A percentile compares a stretch with the other conserved stretches of the same genome.
These are phyloP conservation scores for Populus tremula DNA, from an alignment of 345 rosid genomes.

Conservation along the genomic window DNA sequence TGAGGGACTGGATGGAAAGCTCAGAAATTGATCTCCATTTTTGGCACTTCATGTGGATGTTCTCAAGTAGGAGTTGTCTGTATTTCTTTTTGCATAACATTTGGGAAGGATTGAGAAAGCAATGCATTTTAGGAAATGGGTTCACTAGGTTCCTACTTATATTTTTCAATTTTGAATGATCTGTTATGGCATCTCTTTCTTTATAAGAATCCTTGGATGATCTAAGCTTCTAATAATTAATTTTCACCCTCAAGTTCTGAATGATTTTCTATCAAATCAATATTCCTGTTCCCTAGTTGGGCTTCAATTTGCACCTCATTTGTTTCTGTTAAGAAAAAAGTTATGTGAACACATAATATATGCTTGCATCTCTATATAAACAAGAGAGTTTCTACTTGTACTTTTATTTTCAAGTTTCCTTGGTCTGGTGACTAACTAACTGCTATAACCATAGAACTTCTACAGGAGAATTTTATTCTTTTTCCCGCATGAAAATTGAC, in stretches of 20 bases:
- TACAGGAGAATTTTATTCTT: background rate
- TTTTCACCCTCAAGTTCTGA: background rate
- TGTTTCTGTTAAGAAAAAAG: background rate
- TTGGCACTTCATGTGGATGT: background rate
- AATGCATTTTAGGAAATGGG: background rate
- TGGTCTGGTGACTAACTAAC: background rate
- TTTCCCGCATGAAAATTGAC: slow-evolving; percentile 2
- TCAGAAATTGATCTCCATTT: background rate
- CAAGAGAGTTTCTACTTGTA: background rate
- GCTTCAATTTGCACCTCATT: background rate
- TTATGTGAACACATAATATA: background rate
- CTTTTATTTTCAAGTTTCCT: background rate
- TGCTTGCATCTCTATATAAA: background rate
- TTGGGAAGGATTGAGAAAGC: background rate
- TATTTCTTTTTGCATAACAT: background rate
- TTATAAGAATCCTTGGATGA: background rate
- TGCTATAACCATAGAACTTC: background rate
- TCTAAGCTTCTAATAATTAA: background rate
- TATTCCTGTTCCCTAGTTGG: background rate
- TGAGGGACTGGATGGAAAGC: background rate
- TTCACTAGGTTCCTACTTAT: too few species aligned
- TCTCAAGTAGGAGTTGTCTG: background rate
- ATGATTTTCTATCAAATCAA: background rate
- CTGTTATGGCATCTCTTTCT: background rate
- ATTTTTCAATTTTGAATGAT: background rate